These are phyloP conservation scores for Setomelanomma holmii DNA, from an alignment of 2,329 filamentous ascomycete genomes.

Conservation along the genomic window DNA sequence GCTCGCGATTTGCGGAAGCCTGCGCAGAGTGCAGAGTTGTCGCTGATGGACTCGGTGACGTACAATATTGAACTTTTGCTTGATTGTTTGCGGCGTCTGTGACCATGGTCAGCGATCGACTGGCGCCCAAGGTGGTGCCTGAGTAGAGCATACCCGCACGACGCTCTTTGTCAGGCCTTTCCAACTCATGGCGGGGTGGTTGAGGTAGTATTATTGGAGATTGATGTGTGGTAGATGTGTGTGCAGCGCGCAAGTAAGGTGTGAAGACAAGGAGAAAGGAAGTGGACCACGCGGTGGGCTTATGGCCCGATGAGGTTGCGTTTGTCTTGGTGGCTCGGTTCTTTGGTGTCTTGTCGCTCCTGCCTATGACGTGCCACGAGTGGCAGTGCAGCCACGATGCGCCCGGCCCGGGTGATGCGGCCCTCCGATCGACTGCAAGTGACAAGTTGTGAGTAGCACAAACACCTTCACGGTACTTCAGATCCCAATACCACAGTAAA, in stretches of 20 bases:
- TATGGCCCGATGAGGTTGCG: slow-evolving; percentile 10
- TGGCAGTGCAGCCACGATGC: slow-evolving; percentile 22
- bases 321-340: slow-evolving; percentile 4
- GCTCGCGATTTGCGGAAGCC: slow-evolving; percentile 20
- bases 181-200: slow-evolving; percentile 77
- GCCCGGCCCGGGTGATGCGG: background rate
- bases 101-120: slow-evolving; percentile 28
- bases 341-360: slow-evolving; percentile 20
- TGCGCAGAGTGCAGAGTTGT: slow-evolving; percentile 19
- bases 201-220: background rate
- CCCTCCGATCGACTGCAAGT: background rate
- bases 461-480: too few relatives aligned
- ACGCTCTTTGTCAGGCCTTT: slow-evolving; percentile 94
- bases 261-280: slow-evolving; percentile 9
- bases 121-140: slow-evolving; percentile 14
- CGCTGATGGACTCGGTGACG: slow-evolving; percentile 19
- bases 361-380: slow-evolving; percentile 36
- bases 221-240: slow-evolving; percentile 9
- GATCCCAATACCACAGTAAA: background rate
- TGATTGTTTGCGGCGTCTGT: slow-evolving; percentile 88
- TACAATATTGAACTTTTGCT: slow-evolving; percentile 86
- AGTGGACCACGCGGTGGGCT: slow-evolving; percentile 10
- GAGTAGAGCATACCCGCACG: slow-evolving; percentile 69
- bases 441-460: background rate
- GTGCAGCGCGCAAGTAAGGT: background rate